Conservation (phyloP, 2,329 filamentous ascomycete genomes). For the Fusarium sp. region DNA sequence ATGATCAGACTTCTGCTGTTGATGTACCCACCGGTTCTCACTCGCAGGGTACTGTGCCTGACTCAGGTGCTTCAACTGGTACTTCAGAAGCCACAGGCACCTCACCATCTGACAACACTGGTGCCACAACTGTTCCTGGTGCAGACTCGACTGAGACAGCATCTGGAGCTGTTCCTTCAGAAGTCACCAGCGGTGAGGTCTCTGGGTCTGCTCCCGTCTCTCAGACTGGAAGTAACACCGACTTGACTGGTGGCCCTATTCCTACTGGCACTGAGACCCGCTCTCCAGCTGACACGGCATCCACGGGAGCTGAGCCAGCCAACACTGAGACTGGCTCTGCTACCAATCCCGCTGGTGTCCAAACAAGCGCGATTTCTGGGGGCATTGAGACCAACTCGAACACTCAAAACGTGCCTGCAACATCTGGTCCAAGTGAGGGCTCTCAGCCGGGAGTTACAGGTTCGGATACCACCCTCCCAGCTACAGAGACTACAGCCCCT, state of each 20-base stretch:
- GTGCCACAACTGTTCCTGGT: not conserved
- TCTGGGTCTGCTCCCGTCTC: not conserved
- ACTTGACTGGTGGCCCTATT: not conserved
- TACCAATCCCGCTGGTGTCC: too few relatives aligned
- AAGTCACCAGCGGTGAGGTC: not conserved
- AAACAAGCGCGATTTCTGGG: too few relatives aligned
- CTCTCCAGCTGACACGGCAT: too few relatives aligned
- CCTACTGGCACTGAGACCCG: not conserved
- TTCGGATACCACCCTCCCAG: too few relatives aligned
- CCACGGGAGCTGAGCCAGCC: not conserved
- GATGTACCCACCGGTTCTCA: not conserved
- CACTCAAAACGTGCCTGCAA: too few relatives aligned
- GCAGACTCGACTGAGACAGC: not conserved
- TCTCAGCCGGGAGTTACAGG: too few relatives aligned
- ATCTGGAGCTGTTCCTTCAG: not conserved
- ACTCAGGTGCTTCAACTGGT: too few relatives aligned
- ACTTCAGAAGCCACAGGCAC: not conserved
- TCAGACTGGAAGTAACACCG: not conserved
- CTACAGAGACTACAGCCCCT: not conserved
- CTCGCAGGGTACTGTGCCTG: too few relatives aligned
- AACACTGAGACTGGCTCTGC: not conserved
- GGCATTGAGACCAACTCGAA: too few relatives aligned
- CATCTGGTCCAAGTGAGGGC: too few relatives aligned
- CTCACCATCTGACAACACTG: not conserved
- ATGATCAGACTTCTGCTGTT: not conserved